Conservation (phyloP, 2,329 filamentous ascomycete genomes). For the Aspergillus neotritici region DNA sequence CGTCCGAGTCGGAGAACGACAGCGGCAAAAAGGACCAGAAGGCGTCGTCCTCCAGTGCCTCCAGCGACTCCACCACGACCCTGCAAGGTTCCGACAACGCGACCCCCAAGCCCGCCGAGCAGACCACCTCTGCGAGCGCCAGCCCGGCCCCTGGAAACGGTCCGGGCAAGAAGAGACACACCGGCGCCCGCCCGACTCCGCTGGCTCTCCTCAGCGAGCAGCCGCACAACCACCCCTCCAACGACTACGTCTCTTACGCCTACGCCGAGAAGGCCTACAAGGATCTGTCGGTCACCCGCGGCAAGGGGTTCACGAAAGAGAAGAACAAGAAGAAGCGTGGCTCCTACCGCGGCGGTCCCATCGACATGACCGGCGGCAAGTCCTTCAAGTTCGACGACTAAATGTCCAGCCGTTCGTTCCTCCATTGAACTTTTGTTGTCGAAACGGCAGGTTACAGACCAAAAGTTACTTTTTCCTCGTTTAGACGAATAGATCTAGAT, state of each 20-base stretch:
- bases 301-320: slow-evolving; percentile 98
- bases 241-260: slow-evolving; percentile 74
- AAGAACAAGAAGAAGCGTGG: slow-evolving; percentile 98
- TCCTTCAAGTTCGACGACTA: slow-evolving; percentile 94
- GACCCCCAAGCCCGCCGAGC: slow-evolving; percentile 21
- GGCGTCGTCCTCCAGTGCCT: slow-evolving; percentile 16
- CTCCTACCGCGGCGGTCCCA: slow-evolving; percentile 79
- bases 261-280: slow-evolving; percentile 86
- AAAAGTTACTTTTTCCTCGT: slow-evolving; percentile 5
- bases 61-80: slow-evolving; percentile 29
- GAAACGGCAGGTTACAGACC: background rate
- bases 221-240: slow-evolving; percentile 66
- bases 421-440: background rate
- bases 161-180: slow-evolving; percentile 37
- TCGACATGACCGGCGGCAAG: slow-evolving; percentile 76
- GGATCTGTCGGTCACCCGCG: slow-evolving; percentile 83
- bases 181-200: slow-evolving; percentile 60
- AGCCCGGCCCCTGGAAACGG: slow-evolving; percentile 37
- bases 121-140: slow-evolving; percentile 49
- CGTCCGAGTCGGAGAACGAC: slow-evolving; percentile 17
- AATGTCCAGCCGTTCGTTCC: slow-evolving; percentile 10
- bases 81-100: slow-evolving; percentile 24
- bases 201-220: slow-evolving; percentile 67
- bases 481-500: slow-evolving; percentile 12
- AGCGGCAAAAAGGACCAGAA: slow-evolving; percentile 14